phyloP scores from a whole-genome alignment of 2,329 filamentous ascomycete genomes.

The Hymenoscyphus scutula region DNA sequence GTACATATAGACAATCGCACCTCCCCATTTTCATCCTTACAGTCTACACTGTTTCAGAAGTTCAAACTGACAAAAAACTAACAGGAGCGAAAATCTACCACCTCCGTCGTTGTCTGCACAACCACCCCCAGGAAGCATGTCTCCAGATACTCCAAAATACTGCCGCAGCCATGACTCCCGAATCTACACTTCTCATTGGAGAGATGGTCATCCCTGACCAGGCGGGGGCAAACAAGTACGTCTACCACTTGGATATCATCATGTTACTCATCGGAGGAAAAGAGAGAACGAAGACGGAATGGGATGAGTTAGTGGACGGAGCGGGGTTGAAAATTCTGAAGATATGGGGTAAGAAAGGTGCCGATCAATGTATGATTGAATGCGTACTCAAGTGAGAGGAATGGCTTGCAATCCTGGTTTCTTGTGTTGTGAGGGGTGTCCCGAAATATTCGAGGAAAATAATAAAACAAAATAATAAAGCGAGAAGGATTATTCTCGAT shows the following conservation, averaged over 20 bases:
- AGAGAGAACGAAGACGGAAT: conserved; percentile 20
- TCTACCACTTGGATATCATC: conserved; percentile 21
- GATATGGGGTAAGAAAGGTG: conserved; percentile 14
- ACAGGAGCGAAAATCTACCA: conserved; percentile 28
- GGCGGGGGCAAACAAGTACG: conserved; percentile 12
- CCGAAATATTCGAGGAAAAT: neutral
- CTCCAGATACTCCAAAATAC: conserved; percentile 25
- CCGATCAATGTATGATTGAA: conserved; percentile 19
- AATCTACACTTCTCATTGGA: conserved; percentile 20
- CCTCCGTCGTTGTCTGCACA: conserved; percentile 29
- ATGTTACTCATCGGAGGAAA: conserved; percentile 24
- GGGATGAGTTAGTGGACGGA: conserved; percentile 14
- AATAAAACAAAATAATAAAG: neutral
- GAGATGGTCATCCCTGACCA: conserved; percentile 24
- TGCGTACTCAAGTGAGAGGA: conserved; percentile 13
- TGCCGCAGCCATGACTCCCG: conserved; percentile 20
- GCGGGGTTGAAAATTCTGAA: conserved; percentile 21
- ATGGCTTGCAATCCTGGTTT: neutral
- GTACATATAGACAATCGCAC: neutral
- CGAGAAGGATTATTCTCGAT: neutral
- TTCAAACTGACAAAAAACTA: neutral
- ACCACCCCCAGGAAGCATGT: conserved; percentile 25
- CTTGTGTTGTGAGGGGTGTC: neutral
- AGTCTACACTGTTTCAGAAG: neutral
- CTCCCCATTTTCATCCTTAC: neutral